Conservation (phyloP, 257 asterid species). For the Leptodermis oblonga region DNA sequence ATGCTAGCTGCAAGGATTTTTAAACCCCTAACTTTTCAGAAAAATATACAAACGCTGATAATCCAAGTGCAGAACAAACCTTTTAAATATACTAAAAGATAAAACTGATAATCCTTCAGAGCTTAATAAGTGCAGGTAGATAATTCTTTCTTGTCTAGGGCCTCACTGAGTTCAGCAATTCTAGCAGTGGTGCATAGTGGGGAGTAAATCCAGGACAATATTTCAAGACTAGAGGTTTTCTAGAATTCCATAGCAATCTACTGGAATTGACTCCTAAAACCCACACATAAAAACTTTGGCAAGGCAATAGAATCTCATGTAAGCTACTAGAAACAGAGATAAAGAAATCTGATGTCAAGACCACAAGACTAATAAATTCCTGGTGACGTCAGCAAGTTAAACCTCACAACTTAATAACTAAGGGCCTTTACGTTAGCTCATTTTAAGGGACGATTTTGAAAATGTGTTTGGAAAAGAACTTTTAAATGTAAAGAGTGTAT, state of each 20-base stretch:
- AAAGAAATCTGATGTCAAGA: not conserved
- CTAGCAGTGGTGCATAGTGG: not conserved
- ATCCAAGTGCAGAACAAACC: not conserved
- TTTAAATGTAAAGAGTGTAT: no score
- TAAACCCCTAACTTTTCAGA: not conserved
- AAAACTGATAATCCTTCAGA: not conserved
- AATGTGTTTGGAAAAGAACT: no score
- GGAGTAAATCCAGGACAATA: no score
- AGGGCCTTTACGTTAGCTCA: no score
- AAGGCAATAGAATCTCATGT: not conserved
- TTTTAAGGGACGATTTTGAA: no score
- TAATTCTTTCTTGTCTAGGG: not conserved
- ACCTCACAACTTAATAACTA: not conserved
- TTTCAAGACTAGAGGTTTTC: not conserved
- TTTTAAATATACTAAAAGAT: not conserved
- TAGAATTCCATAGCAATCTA: not conserved
- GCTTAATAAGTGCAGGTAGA: not conserved
- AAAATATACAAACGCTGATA: not conserved
- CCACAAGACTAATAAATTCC: not conserved
- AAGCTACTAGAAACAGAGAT: not conserved
- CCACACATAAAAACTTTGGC: not conserved
- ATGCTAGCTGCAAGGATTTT: not conserved
- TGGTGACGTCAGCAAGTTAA: conserved; percentile 1
- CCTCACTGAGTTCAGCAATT: not conserved
- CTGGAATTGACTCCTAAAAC: not conserved